These are phyloP conservation scores for Cadophora luteo-olivacea DNA, from an alignment of 2,329 filamentous ascomycete genomes.

Conservation along the genomic window DNA sequence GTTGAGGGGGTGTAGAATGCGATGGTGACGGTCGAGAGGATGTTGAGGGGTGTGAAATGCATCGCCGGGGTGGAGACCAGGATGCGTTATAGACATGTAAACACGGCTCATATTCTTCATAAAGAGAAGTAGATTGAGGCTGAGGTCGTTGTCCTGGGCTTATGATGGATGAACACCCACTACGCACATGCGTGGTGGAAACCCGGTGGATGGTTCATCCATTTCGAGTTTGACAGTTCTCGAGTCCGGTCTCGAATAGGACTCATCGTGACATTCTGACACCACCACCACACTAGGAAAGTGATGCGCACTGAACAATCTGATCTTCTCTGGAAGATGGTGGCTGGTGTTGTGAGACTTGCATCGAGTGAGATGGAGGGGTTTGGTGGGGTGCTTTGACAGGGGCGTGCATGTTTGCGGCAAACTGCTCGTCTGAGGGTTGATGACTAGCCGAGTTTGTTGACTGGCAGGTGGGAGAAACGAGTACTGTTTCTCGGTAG, in stretches of 20 bases:
- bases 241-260: neutral
- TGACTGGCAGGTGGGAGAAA: neutral
- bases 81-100: no score
- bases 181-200: neutral
- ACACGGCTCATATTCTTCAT: neutral
- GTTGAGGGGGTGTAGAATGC: slow-evolving; percentile 11
- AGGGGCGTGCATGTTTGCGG: neutral
- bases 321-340: neutral
- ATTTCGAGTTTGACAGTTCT: neutral
- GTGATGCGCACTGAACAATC: neutral
- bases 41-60: slow-evolving; percentile 7
- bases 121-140: neutral
- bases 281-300: neutral
- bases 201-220: neutral
- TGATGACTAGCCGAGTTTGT: neutral
- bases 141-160: neutral
- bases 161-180: neutral
- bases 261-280: neutral
- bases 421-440: neutral
- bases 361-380: neutral
- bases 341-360: neutral
- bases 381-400: neutral
- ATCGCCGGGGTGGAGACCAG: neutral
- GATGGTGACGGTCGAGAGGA: slow-evolving; percentile 10
- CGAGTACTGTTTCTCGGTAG: neutral